Conservation (phyloP, 1,284 basidiomycete genomes). For the Boletus smithii region DNA sequence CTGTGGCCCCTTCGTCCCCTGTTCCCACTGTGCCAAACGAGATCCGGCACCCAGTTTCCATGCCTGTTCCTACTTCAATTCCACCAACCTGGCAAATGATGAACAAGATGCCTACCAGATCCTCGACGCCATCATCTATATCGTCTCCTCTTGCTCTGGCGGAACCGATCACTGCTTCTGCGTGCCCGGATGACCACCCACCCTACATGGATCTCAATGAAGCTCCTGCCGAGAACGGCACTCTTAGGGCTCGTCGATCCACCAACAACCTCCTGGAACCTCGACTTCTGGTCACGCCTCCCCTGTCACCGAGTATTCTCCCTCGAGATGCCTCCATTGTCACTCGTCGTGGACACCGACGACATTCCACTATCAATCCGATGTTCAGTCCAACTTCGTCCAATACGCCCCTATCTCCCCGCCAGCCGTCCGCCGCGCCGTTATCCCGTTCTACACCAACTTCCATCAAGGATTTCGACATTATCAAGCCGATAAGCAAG, state of each 20-base stretch:
- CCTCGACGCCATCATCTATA: constrained; percentile 79
- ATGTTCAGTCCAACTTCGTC: constrained; percentile 55
- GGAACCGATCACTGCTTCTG: constrained; percentile 73
- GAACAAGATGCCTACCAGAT: constrained; percentile 64
- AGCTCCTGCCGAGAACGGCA: constrained; percentile 32
- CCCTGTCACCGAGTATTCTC: constrained; percentile 65
- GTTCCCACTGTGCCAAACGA: constrained; percentile 38
- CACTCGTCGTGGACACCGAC: constrained; percentile 56
- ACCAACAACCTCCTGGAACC: constrained; percentile 65
- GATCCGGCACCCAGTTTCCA: constrained; percentile 24
- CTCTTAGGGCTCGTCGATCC: constrained; percentile 59
- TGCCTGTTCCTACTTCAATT: constrained; percentile 24
- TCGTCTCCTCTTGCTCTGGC: constrained; percentile 80
- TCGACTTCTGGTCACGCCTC: constrained; percentile 65
- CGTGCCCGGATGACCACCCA: constrained; percentile 51
- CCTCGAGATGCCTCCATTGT: constrained; percentile 52
- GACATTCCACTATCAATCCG: constrained; percentile 71
- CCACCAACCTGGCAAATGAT: constrained; percentile 43
- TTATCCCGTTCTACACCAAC: constrained; percentile 79
- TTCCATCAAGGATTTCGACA: constrained; percentile 98
- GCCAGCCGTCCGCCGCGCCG: constrained; percentile 76
- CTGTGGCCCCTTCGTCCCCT: constrained; percentile 62
- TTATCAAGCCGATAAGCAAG: constrained; percentile 99
- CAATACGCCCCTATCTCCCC: constrained; percentile 78
- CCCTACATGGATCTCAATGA: constrained; percentile 66